Percentiles rank a stretch among this genome's conserved stretches.
phyloP scores from a whole-genome alignment of 306 rosid genomes.

The Prunus kanzakura region DNA sequence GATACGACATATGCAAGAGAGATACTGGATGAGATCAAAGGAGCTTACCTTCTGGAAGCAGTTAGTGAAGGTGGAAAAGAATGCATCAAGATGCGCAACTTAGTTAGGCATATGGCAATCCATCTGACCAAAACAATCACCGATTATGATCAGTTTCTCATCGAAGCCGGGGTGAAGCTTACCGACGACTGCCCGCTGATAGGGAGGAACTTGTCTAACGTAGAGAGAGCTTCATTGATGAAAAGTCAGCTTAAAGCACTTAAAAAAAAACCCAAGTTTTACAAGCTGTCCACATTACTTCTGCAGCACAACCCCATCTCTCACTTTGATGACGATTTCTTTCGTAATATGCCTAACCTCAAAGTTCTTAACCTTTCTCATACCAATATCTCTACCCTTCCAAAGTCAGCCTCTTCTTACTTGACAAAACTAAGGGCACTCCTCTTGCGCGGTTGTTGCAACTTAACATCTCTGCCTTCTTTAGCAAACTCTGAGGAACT shows the following conservation, averaged over 20 bases:
- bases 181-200: background rate
- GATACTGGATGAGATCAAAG: background rate
- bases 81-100: background rate
- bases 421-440: background rate
- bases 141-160: background rate
- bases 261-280: background rate
- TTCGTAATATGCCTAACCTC: background rate
- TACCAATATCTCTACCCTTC: background rate
- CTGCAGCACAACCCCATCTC: background rate
- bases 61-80: background rate
- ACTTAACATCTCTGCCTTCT: background rate
- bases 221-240: background rate
- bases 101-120: background rate
- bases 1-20: background rate
- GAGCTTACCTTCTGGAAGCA: background rate
- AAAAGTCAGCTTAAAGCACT: background rate
- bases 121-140: background rate
- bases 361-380: background rate
- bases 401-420: background rate
- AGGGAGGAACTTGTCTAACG: background rate
- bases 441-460: background rate
- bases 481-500: background rate
- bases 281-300: slow-evolving; percentile 1
- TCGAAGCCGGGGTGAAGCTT: background rate
- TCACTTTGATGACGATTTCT: background rate